Evolutionary conservation across 1,284 basidiomycete species (phyloP).

Genomic region (Apiotrichum gracile): DNA sequence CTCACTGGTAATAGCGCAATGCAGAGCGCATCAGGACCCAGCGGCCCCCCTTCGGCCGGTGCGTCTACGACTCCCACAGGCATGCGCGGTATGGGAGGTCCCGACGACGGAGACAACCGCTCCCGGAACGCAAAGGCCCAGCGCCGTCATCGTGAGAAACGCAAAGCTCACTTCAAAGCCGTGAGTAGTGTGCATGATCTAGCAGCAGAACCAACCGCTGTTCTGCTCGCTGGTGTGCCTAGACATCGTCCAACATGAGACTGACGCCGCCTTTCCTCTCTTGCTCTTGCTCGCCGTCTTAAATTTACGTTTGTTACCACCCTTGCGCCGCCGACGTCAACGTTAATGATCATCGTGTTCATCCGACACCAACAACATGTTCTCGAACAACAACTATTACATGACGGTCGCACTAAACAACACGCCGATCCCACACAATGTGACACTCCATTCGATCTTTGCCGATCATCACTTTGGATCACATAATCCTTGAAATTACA

Average conservation of each 20-base stretch:
- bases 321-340: constrained; percentile 1
- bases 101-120: constrained; percentile 40
- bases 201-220: background rate
- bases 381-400: background rate
- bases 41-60: background rate
- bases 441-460: background rate
- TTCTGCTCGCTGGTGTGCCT: background rate
- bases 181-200: no score
- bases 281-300: background rate
- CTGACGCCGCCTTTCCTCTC: background rate
- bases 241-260: background rate
- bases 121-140: constrained; percentile 77
- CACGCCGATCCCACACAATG: background rate
- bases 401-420: background rate
- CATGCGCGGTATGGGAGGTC: background rate
- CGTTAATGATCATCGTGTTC: background rate
- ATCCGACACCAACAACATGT: background rate
- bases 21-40: background rate
- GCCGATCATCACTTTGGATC: background rate
- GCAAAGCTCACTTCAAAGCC: constrained; percentile 87
- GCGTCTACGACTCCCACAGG: constrained; percentile 1
- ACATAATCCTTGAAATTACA: background rate
- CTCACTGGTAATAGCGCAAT: background rate
- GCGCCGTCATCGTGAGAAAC: constrained; percentile 81
- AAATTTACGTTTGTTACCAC: background rate